These are phyloP conservation scores for Trichoderma koningii DNA, from an alignment of 2,329 filamentous ascomycete species.

Conservation along the genomic window DNA sequence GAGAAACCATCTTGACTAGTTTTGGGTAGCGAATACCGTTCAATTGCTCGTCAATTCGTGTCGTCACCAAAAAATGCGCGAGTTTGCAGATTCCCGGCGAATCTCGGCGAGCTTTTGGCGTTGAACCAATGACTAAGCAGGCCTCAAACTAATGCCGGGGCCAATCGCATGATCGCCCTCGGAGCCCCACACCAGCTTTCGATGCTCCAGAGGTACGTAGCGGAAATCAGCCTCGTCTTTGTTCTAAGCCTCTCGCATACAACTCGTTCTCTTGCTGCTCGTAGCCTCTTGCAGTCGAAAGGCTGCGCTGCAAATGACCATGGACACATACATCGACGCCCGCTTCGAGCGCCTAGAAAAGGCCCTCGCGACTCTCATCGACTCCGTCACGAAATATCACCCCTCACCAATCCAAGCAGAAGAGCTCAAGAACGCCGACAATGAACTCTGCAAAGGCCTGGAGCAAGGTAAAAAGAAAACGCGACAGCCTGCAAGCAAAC, in stretches of 20 bases:
- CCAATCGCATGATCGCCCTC: conserved; percentile 7
- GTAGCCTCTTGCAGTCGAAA: background rate
- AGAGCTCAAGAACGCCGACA: conserved; percentile 71
- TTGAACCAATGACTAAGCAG: conserved; percentile 32
- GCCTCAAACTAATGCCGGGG: background rate
- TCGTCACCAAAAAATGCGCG: conserved; percentile 37
- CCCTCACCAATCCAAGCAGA: conserved; percentile 67
- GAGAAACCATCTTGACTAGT: conserved; percentile 45
- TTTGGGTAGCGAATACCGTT: conserved; percentile 37
- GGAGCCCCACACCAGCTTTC: conserved; percentile 31
- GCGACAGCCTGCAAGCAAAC: no score
- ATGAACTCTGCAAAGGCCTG: conserved; percentile 65
- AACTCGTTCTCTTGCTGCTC: background rate
- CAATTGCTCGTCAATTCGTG: conserved; percentile 43
- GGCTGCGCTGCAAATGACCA: conserved; percentile 36
- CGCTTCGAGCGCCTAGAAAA: conserved; percentile 69
- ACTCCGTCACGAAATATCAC: conserved; percentile 81
- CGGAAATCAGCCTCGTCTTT: conserved; percentile 24
- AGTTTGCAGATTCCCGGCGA: conserved; percentile 43
- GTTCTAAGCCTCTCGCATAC: background rate
- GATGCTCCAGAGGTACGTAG: background rate
- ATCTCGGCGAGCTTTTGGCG: conserved; percentile 40
- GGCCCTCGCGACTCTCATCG: conserved; percentile 68
- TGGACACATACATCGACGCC: conserved; percentile 64
- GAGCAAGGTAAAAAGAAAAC: conserved; percentile 63